Conservation (phyloP, 1,139 yeast genomes). For the Lodderomyces jiufengensis region DNA sequence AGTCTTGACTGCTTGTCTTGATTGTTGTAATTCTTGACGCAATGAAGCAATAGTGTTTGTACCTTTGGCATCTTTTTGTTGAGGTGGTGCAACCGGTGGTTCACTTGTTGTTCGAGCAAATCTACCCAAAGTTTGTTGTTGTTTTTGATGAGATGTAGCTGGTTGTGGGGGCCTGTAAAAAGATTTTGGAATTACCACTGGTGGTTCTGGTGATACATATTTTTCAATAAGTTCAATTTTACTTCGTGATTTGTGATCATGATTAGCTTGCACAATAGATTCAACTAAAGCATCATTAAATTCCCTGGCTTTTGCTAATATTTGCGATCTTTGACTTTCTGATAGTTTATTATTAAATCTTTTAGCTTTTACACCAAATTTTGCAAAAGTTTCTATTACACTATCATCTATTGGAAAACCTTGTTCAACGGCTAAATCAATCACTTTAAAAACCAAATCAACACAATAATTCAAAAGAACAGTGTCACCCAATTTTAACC, state of each 20-base stretch:
- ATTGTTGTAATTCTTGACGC: conserved; percentile 32
- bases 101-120: conserved; percentile 41
- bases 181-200: not conserved
- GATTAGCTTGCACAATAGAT: conserved; percentile 44
- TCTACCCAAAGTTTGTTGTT: conserved; percentile 48
- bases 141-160: conserved; percentile 11
- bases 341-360: conserved; percentile 63
- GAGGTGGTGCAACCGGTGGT: conserved; percentile 39
- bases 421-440: conserved; percentile 58
- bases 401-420: conserved; percentile 45
- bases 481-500: conserved; percentile 80
- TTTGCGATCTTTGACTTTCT: conserved; percentile 54
- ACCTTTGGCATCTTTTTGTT: conserved; percentile 27
- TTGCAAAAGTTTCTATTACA: conserved; percentile 51
- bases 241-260: conserved; percentile 19
- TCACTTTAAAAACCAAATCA: conserved; percentile 59
- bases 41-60: conserved; percentile 39
- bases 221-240: conserved; percentile 1
- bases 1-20: conserved; percentile 16
- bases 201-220: conserved; percentile 8
- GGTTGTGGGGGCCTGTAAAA: conserved; percentile 6
- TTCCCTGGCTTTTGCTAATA: conserved; percentile 53
- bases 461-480: conserved; percentile 76
- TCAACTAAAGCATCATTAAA: conserved; percentile 55
- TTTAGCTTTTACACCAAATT: conserved; percentile 62